Conservation (phyloP, 1,284 basidiomycete genomes). For the Rhizopogon hawkerae region DNA sequence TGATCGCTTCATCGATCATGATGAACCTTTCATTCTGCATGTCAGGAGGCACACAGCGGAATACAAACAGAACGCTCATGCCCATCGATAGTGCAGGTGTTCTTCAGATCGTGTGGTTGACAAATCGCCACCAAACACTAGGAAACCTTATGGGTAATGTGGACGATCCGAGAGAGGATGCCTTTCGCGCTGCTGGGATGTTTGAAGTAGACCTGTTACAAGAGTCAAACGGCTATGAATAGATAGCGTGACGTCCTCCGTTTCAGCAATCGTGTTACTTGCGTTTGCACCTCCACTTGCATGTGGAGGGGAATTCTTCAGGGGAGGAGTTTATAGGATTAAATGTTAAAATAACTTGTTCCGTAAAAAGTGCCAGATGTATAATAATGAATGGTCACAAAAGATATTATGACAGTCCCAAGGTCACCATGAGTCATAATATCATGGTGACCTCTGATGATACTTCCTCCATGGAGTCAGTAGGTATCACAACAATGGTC, state of each 20-base stretch:
- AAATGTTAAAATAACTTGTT: no score
- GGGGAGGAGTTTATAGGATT: no score
- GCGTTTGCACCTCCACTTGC: no score
- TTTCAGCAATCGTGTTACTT: no score
- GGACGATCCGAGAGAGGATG: background rate
- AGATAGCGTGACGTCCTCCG: background rate
- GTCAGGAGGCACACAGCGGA: background rate
- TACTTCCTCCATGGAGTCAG: no score
- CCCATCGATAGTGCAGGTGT: slow-evolving; percentile 4
- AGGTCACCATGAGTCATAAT: no score
- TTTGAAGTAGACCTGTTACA: slow-evolving; percentile 16
- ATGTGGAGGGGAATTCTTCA: no score
- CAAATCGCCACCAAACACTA: slow-evolving; percentile 7
- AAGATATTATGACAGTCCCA: no score
- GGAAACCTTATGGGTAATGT: slow-evolving; percentile 4
- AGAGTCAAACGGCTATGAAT: slow-evolving; percentile 3
- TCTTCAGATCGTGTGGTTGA: slow-evolving; percentile 10
- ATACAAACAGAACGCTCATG: background rate
- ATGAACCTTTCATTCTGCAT: background rate
- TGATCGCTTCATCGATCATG: slow-evolving; percentile 4
- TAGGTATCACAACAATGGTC: no score
- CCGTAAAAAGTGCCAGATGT: no score
- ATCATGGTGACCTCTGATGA: no score
- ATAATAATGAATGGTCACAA: no score
- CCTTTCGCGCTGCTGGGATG: slow-evolving; percentile 9